phyloP scores from a whole-genome alignment of 208 protist species.

The Acanthamoeba sp. region DNA sequence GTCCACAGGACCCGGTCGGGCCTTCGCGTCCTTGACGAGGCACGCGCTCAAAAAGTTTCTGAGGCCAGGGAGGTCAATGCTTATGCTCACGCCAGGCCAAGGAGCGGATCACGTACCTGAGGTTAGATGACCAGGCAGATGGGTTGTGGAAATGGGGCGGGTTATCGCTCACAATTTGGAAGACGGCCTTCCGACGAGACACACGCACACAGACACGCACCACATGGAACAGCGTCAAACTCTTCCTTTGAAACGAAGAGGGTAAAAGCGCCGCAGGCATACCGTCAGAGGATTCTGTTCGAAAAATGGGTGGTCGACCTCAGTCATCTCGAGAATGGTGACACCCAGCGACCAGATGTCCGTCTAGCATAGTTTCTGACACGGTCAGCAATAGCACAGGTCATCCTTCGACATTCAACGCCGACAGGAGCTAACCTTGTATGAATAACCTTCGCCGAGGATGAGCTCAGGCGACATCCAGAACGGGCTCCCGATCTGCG shows the following conservation, averaged over 20 bases:
- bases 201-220: neutral
- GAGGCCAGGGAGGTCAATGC: neutral
- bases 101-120: neutral
- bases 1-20: neutral
- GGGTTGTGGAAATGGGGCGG: slow-evolving; percentile 27
- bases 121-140: slow-evolving; percentile 13
- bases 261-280: neutral
- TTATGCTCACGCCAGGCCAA: neutral
- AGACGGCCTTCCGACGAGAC: neutral
- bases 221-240: neutral
- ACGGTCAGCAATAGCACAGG: too few relatives aligned
- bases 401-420: neutral
- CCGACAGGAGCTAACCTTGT: neutral
- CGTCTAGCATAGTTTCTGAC: slow-evolving; percentile 45
- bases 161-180: slow-evolving; percentile 63
- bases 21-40: neutral
- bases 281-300: slow-evolving; percentile 67
- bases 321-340: slow-evolving; percentile 70
- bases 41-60: slow-evolving; percentile 30
- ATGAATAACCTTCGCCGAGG: slow-evolving; percentile 64
- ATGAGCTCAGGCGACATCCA: slow-evolving; percentile 76
- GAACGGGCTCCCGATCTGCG: slow-evolving; percentile 74
- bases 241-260: neutral
- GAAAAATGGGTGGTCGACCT: slow-evolving; percentile 63
- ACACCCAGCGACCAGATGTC: slow-evolving; percentile 68